Conservation (phyloP, 169 alveolate genomes). For the Cryptosporidium baileyi region DNA sequence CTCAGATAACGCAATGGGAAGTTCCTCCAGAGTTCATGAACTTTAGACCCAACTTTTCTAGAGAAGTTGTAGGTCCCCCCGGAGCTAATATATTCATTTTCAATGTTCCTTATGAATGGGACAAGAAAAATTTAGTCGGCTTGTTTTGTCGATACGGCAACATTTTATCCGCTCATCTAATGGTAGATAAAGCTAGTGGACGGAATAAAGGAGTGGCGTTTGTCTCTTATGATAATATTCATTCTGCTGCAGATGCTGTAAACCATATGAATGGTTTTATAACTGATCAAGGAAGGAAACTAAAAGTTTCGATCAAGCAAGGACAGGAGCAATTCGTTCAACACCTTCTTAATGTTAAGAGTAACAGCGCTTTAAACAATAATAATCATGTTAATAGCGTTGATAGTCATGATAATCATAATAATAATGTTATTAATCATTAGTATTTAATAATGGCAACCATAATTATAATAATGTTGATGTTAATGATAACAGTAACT, state of each 20-base stretch:
- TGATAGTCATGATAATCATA: neutral
- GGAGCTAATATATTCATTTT: conserved; percentile 93
- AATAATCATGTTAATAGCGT: neutral
- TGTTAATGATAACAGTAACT: neutral
- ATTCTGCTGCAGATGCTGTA: conserved; percentile 89
- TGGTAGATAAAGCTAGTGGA: conserved; percentile 87
- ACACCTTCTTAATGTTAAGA: neutral
- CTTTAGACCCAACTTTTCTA: conserved; percentile 71
- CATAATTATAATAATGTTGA: neutral
- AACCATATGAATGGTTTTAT: conserved; percentile 87
- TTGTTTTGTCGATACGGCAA: conserved; percentile 87
- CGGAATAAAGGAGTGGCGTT: conserved; percentile 90
- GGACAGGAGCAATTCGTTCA: conserved; percentile 84
- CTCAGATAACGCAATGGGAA: conserved; percentile 90
- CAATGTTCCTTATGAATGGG: conserved; percentile 93
- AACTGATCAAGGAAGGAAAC: conserved; percentile 82
- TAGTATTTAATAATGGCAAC: neutral
- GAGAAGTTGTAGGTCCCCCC: conserved; percentile 86
- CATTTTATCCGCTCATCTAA: conserved; percentile 87
- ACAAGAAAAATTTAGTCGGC: conserved; percentile 81
- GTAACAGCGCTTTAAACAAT: neutral
- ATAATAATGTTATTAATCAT: neutral
- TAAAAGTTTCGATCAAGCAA: conserved; percentile 86
- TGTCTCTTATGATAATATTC: conserved; percentile 86
- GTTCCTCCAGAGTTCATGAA: conserved; percentile 85